These are phyloP conservation scores for Lepiota brunneoincarnata DNA, from an alignment of 768 basidiomycete species.

Conservation along the genomic window DNA sequence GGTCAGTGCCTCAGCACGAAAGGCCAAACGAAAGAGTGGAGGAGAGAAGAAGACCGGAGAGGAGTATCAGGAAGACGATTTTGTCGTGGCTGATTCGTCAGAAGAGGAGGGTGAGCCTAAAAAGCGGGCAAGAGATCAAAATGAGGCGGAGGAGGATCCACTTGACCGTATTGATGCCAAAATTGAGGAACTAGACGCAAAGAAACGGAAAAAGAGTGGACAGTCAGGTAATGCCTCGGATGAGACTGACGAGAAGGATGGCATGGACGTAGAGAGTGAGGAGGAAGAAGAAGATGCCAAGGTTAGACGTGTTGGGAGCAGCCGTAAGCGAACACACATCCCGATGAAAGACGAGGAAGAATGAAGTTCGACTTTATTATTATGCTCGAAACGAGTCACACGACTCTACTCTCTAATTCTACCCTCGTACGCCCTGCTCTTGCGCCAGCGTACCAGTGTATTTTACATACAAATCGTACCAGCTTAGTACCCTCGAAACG, in stretches of 20 bases:
- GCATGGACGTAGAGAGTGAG: conserved; percentile 76
- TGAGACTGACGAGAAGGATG: conserved; percentile 30
- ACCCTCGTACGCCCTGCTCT: background rate
- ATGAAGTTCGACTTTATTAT: conserved; percentile 25
- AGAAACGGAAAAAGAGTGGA: conserved; percentile 32
- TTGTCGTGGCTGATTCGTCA: conserved; percentile 79
- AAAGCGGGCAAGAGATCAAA: conserved; percentile 34
- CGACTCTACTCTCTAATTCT: background rate
- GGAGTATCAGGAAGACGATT: conserved; percentile 83
- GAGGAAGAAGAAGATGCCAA: conserved; percentile 70
- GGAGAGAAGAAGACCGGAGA: conserved; percentile 55
- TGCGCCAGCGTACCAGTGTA: conserved; percentile 11
- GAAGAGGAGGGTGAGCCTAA: conserved; percentile 52
- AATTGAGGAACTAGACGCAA: conserved; percentile 58
- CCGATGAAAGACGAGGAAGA: conserved; percentile 69
- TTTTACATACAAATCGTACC: conserved; percentile 29
- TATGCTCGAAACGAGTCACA: conserved; percentile 2
- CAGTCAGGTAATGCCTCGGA: conserved; percentile 22
- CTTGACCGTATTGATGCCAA: conserved; percentile 72
- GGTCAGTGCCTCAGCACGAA: conserved; percentile 31
- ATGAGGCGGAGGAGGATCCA: conserved; percentile 50
- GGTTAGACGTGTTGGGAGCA: conserved; percentile 53
- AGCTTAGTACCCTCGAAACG: conserved; percentile 39
- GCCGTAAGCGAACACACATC: conserved; percentile 54
- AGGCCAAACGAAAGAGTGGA: conserved; percentile 43